Evolutionary conservation across 371 early-diverging fungal species (phyloP).

Genomic region (Sporodiniella umbellata): DNA sequence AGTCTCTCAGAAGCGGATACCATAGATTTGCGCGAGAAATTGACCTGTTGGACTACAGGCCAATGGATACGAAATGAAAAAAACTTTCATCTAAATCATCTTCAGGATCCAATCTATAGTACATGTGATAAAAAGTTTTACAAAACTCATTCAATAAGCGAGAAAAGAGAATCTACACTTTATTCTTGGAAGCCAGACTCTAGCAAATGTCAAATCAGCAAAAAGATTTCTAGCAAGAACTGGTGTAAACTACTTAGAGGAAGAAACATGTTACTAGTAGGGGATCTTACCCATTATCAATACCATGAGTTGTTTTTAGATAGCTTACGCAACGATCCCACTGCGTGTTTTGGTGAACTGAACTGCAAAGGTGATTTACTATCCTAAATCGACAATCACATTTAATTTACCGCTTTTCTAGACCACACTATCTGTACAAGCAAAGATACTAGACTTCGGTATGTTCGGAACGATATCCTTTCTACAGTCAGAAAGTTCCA

Average conservation of each 20-base stretch:
- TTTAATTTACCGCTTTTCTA: conserved; percentile 2
- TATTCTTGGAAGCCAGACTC: conserved; percentile 28
- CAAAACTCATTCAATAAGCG: conserved; percentile 13
- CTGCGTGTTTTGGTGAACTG: conserved; percentile 54
- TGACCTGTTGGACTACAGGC: conserved; percentile 28
- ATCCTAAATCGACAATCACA: background rate
- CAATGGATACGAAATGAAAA: conserved; percentile 20
- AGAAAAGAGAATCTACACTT: conserved; percentile 24
- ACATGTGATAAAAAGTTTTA: conserved; percentile 32
- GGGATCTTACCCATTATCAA: conserved; percentile 56
- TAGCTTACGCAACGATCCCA: conserved; percentile 43
- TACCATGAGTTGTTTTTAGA: conserved; percentile 54
- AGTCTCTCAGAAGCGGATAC: conserved; percentile 8
- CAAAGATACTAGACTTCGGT: conserved; percentile 35
- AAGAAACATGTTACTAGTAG: conserved; percentile 45
- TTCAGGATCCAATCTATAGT: conserved; percentile 42
- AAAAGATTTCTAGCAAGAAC: conserved; percentile 15
- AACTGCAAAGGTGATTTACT: conserved; percentile 47
- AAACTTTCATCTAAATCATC: conserved; percentile 22
- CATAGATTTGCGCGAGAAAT: conserved; percentile 5
- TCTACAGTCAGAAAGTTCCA: conserved; percentile 35
- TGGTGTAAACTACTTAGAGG: conserved; percentile 39
- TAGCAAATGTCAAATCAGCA: conserved; percentile 3
- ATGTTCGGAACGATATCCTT: conserved; percentile 53
- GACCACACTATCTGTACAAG: conserved; percentile 44